Percentiles rank a stretch among this genome's conserved stretches.
phyloP scores from a whole-genome alignment of 768 basidiomycete species.

The Sutorius australiensis region DNA sequence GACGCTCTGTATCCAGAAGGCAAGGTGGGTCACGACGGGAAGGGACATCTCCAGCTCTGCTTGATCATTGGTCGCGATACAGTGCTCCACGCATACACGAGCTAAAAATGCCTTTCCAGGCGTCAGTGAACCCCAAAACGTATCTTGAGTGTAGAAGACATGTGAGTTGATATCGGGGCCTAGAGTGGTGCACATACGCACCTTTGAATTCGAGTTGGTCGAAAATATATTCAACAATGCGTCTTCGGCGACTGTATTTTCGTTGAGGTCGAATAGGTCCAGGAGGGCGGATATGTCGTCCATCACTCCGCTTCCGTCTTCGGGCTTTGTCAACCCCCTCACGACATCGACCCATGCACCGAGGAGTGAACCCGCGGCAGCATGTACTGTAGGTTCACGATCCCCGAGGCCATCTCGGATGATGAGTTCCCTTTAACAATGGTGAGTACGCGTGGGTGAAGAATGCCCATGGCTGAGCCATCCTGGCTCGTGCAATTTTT shows the following conservation, averaged over 20 bases:
- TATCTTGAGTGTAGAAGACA: slow-evolving; percentile 41
- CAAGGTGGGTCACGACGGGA: slow-evolving; percentile 82
- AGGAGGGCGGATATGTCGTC: slow-evolving; percentile 49
- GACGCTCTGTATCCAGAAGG: slow-evolving; percentile 64
- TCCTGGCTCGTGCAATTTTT: slow-evolving; percentile 34
- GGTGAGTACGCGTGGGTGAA: slow-evolving; percentile 62
- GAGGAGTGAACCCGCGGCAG: slow-evolving; percentile 69
- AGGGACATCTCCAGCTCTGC: slow-evolving; percentile 62
- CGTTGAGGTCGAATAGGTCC: slow-evolving; percentile 54
- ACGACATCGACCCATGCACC: slow-evolving; percentile 71
- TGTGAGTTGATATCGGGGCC: not conserved
- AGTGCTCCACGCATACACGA: slow-evolving; percentile 80
- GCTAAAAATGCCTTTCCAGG: slow-evolving; percentile 79
- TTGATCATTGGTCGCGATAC: slow-evolving; percentile 56
- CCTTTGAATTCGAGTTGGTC: slow-evolving; percentile 68
- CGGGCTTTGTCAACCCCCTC: slow-evolving; percentile 29
- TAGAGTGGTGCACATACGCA: slow-evolving; percentile 30
- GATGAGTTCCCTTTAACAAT: slow-evolving; percentile 70
- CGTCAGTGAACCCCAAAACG: slow-evolving; percentile 66
- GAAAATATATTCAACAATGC: slow-evolving; percentile 75
- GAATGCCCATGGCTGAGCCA: slow-evolving; percentile 43
- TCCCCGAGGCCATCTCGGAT: slow-evolving; percentile 84
- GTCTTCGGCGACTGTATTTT: slow-evolving; percentile 64
- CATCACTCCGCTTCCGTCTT: slow-evolving; percentile 34
- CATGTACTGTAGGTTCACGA: slow-evolving; percentile 68